A percentile compares a stretch with the other conserved stretches of the same genome.
Evolutionary conservation across 306 rosid species (phyloP).

Genomic region (Cyamopsis tetragonoloba): DNA sequence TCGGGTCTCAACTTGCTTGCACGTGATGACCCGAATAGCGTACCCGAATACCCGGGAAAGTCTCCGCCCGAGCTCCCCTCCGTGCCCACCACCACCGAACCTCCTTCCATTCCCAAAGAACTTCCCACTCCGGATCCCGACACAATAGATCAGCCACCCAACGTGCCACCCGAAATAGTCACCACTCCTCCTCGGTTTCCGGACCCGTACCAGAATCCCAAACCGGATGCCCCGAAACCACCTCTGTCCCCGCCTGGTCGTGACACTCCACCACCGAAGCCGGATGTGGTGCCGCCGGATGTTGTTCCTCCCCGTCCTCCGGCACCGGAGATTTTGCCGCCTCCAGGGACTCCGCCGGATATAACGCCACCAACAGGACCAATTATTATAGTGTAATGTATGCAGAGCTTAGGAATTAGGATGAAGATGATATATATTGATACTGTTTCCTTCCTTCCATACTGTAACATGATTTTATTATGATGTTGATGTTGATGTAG

Average conservation of each 20-base stretch:
- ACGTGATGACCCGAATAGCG: neutral
- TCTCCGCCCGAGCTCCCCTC: conserved; percentile 31
- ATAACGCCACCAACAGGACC: conserved; percentile 37
- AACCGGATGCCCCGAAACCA: conserved; percentile 45
- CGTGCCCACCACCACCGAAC: neutral
- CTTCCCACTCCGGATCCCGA: conserved; percentile 31
- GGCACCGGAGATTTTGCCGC: conserved; percentile 49
- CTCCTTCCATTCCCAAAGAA: conserved; percentile 34
- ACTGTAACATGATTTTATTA: no score
- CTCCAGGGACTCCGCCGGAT: conserved; percentile 35
- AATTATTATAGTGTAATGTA: neutral
- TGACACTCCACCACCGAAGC: conserved; percentile 33
- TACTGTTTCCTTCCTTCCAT: no score
- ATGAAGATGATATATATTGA: no score
- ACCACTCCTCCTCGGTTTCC: conserved; percentile 29
- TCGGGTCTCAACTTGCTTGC: neutral
- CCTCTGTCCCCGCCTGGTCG: conserved; percentile 36
- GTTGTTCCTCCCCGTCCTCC: conserved; percentile 45
- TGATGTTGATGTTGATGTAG: no score
- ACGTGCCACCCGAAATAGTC: conserved; percentile 35
- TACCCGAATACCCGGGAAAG: conserved; percentile 21
- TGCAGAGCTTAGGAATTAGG: neutral
- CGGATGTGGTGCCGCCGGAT: conserved; percentile 42
- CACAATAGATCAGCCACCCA: conserved; percentile 14
- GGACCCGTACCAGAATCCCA: conserved; percentile 31